phyloP scores from a whole-genome alignment of 2,329 filamentous ascomycete species.

The Akanthomyces lecanii region DNA sequence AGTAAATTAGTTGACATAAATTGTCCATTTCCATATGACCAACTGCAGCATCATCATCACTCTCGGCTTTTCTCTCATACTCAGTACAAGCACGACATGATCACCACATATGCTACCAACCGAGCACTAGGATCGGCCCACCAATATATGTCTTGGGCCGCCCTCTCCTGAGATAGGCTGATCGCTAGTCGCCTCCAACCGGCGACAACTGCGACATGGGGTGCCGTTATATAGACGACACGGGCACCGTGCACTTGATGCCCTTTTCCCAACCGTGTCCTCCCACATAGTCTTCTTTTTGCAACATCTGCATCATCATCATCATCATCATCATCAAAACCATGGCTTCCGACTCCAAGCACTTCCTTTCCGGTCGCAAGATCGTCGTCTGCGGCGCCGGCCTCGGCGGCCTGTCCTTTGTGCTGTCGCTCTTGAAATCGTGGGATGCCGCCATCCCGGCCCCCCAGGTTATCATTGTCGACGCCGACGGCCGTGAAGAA shows the following conservation, averaged over 20 bases:
- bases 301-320: not conserved
- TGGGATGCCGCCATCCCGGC: constrained; percentile 26
- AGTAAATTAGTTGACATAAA: no score
- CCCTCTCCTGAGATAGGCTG: not conserved
- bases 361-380: constrained; percentile 31
- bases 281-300: not conserved
- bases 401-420: constrained; percentile 37
- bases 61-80: no score
- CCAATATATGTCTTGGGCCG: not conserved
- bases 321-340: not conserved
- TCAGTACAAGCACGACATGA: not conserved
- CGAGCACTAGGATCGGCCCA: not conserved
- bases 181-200: not conserved
- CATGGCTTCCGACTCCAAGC: constrained; percentile 9
- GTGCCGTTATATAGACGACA: not conserved
- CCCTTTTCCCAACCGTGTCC: not conserved
- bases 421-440: constrained; percentile 31
- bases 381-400: constrained; percentile 37
- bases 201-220: not conserved
- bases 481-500: constrained; percentile 30
- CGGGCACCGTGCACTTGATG: not conserved
- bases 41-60: not conserved
- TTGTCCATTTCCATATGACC: not conserved
- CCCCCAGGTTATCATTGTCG: constrained; percentile 33
- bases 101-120: not conserved